Percentiles rank a stretch among this genome's conserved stretches.
Evolutionary conservation across 371 early-diverging fungal genomes (phyloP).

Genomic region (Syncephalis plumigaleata): DNA sequence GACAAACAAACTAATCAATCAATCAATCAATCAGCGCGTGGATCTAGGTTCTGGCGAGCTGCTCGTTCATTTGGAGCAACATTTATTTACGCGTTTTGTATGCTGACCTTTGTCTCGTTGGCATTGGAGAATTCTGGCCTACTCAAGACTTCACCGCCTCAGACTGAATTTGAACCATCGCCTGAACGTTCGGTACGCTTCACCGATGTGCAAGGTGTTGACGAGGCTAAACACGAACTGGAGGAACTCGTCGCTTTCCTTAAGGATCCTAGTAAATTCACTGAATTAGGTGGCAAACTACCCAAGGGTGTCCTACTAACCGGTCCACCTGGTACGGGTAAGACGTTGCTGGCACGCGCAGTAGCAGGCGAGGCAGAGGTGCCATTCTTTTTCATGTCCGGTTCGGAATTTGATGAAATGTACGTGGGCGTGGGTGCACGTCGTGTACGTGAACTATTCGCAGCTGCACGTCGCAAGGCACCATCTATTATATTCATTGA

Average conservation of each 20-base stretch:
- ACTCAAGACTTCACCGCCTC: conserved; percentile 37
- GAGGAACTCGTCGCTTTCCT: conserved; percentile 91
- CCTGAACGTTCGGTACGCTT: conserved; percentile 54
- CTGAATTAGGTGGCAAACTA: conserved; percentile 82
- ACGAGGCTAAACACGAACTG: conserved; percentile 92
- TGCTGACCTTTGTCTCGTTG: conserved; percentile 51
- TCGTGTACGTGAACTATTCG: conserved; percentile 61
- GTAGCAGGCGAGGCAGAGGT: conserved; percentile 90
- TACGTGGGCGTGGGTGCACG: conserved; percentile 98
- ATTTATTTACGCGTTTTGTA: conserved; percentile 57
- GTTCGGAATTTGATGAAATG: conserved; percentile 95
- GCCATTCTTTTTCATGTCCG: conserved; percentile 95
- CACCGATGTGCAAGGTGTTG: conserved; percentile 91
- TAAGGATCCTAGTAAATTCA: conserved; percentile 79
- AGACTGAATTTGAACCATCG: conserved; percentile 52
- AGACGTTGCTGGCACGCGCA: conserved; percentile 74
- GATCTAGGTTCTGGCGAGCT: conserved; percentile 49
- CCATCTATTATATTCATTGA: conserved; percentile 99
- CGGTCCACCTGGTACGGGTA: conserved; percentile 99
- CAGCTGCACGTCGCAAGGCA: conserved; percentile 84
- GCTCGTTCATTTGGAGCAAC: conserved; percentile 56
- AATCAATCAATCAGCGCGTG: conserved; percentile 19
- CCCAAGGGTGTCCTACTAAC: conserved; percentile 95
- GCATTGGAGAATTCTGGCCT: conserved; percentile 59
- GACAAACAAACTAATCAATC: neutral